These are phyloP conservation scores for Botrytis aclada DNA, from an alignment of 2,329 filamentous ascomycete species.

Conservation along the genomic window DNA sequence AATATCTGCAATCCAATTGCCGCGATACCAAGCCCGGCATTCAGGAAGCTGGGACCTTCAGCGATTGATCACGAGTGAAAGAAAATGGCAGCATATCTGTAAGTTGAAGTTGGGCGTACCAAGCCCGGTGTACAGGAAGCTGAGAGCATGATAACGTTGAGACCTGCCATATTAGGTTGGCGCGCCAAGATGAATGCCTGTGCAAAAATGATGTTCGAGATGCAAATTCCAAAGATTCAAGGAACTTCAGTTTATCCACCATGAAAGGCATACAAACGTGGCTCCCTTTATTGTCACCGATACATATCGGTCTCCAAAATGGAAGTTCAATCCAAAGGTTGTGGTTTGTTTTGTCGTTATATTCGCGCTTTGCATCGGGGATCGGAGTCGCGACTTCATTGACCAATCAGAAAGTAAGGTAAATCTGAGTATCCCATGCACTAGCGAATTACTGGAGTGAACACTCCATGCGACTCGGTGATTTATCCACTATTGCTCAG, in stretches of 20 bases:
- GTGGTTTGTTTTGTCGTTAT: background rate
- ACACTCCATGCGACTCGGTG: background rate
- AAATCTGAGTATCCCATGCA: background rate
- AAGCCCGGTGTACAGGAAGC: constrained; percentile 1
- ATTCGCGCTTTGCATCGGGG: background rate
- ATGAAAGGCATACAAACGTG: background rate
- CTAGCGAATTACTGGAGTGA: background rate
- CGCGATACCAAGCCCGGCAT: background rate
- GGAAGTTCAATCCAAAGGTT: background rate
- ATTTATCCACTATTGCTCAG: background rate
- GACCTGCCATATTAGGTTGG: constrained; percentile 2
- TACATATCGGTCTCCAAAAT: background rate
- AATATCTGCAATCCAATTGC: background rate
- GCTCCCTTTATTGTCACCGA: background rate
- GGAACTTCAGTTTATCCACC: background rate
- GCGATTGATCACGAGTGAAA: background rate
- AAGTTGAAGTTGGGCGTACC: background rate
- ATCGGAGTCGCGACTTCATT: background rate
- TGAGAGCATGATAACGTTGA: background rate
- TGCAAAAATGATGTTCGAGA: background rate
- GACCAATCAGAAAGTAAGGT: background rate
- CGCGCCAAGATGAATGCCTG: background rate
- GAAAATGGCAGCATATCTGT: background rate
- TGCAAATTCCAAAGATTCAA: background rate
- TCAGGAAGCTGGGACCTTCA: background rate